A percentile compares a stretch with the other conserved stretches of the same genome.
phyloP scores from a whole-genome alignment of 176 grass and related monocot genomes.

The Carex cristatella region DNA sequence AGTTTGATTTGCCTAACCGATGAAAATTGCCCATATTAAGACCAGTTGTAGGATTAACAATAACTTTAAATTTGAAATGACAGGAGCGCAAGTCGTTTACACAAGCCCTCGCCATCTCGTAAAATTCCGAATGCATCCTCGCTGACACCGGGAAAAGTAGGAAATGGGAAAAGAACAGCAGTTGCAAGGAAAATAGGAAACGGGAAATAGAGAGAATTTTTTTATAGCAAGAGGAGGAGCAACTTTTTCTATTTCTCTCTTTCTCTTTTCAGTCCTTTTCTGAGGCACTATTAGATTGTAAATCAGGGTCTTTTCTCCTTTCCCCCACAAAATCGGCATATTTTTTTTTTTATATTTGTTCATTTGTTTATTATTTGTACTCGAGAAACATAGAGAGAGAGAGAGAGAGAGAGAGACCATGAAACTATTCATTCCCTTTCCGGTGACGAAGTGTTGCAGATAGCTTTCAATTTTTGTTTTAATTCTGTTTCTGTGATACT shows the following conservation, averaged over 20 bases:
- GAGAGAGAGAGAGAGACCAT: background rate
- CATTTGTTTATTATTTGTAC: slow-evolving; percentile 12
- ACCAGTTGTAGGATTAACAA: slow-evolving; percentile 6
- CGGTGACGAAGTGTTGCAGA: background rate
- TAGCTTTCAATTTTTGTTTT: background rate
- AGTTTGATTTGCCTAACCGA: too few relatives aligned
- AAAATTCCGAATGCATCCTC: slow-evolving; percentile 28
- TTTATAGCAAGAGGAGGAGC: background rate
- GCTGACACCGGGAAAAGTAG: slow-evolving; percentile 35
- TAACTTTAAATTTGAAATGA: slow-evolving; percentile 26
- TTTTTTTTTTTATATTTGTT: slow-evolving; percentile 1
- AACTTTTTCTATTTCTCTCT: background rate
- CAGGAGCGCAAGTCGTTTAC: slow-evolving; percentile 39
- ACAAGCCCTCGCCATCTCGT: slow-evolving; percentile 41
- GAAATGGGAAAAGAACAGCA: background rate
- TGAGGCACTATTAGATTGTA: background rate
- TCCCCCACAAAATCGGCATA: background rate
- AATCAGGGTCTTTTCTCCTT: background rate
- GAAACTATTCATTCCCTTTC: background rate
- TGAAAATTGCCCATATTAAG: slow-evolving; percentile 5
- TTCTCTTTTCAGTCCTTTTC: background rate
- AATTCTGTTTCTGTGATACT: background rate
- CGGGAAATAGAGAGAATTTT: background rate
- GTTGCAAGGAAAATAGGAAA: background rate
- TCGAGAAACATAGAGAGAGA: background rate